phyloP scores from a whole-genome alignment of 495 filamentous ascomycete genomes.

The Trichoderma reesei region DNA sequence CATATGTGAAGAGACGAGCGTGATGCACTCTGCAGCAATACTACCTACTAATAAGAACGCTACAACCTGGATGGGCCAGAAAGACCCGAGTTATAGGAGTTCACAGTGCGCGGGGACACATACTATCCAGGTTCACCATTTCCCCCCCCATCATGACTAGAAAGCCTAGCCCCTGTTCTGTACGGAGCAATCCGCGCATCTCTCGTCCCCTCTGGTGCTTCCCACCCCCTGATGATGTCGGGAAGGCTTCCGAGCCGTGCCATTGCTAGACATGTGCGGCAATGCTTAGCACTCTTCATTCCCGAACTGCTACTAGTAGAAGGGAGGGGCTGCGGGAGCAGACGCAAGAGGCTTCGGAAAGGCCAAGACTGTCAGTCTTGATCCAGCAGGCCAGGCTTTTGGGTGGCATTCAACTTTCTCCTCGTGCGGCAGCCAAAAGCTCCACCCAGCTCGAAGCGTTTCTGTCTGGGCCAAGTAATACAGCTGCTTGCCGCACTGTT shows the following conservation, averaged over 20 bases:
- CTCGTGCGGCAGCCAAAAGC: not conserved
- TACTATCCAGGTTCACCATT: no score
- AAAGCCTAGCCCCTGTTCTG: not conserved
- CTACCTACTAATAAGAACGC: no score
- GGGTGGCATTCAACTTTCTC: not conserved
- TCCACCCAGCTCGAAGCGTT: constrained; percentile 1
- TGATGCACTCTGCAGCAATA: no score
- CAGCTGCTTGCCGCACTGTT: not conserved
- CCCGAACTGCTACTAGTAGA: not conserved
- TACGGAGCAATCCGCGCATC: not conserved
- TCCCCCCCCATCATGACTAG: not conserved
- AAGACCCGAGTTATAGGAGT: no score
- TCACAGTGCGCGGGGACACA: constrained; percentile 3
- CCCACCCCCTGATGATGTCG: not conserved
- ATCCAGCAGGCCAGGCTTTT: not conserved
- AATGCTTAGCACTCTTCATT: not conserved
- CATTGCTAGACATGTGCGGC: not conserved
- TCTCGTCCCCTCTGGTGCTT: not conserved
- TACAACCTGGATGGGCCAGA: no score
- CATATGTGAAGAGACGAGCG: no score
- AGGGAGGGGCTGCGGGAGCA: not conserved
- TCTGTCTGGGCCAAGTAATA: no score
- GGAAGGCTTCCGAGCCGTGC: constrained; percentile 3
- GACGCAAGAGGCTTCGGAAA: constrained; percentile 1
- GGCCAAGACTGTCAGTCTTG: not conserved